A percentile compares a stretch with the other conserved stretches of the same genome.
These are phyloP conservation scores for Aureobasidium melanogenum DNA, from an alignment of 2,329 filamentous ascomycete species.

Conservation along the genomic window DNA sequence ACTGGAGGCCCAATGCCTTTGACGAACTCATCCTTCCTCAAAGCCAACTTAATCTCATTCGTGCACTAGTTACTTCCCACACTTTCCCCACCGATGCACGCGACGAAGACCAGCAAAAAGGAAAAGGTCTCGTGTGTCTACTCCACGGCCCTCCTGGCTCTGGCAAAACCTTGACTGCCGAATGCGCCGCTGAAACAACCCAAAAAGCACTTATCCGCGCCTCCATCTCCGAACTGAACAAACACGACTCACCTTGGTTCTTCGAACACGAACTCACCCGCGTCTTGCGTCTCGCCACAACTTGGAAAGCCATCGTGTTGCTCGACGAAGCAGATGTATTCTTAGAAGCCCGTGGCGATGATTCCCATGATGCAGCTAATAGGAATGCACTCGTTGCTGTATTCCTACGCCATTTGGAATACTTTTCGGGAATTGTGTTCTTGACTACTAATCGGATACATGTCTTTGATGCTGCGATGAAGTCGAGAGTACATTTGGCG, in stretches of 20 bases:
- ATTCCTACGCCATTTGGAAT: constrained; percentile 32
- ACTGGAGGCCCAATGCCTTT: neutral
- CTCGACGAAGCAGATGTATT: constrained; percentile 34
- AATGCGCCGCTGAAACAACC: constrained; percentile 11
- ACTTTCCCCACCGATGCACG: neutral
- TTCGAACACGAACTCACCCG: neutral
- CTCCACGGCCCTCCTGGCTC: constrained; percentile 28
- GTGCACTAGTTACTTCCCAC: neutral
- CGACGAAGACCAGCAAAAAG: constrained; percentile 20
- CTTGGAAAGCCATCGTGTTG: constrained; percentile 26
- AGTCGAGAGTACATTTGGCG: neutral
- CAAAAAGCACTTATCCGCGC: constrained; percentile 7
- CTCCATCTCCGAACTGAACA: neutral
- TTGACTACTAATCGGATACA: constrained; percentile 29
- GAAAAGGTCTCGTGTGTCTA: constrained; percentile 30
- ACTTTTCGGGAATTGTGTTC: constrained; percentile 31
- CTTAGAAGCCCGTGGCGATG: constrained; percentile 12
- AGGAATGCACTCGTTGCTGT: constrained; percentile 22
- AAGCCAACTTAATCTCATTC: neutral
- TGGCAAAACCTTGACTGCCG: constrained; percentile 30
- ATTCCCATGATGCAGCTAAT: neutral
- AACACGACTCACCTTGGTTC: neutral
- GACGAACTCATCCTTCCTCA: neutral
- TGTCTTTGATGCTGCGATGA: constrained; percentile 1
- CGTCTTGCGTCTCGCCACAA: neutral